A percentile compares a stretch with the other conserved stretches of the same genome.
phyloP scores from a whole-genome alignment of 2,329 filamentous ascomycete genomes.

The Fusarium sambucinum region DNA sequence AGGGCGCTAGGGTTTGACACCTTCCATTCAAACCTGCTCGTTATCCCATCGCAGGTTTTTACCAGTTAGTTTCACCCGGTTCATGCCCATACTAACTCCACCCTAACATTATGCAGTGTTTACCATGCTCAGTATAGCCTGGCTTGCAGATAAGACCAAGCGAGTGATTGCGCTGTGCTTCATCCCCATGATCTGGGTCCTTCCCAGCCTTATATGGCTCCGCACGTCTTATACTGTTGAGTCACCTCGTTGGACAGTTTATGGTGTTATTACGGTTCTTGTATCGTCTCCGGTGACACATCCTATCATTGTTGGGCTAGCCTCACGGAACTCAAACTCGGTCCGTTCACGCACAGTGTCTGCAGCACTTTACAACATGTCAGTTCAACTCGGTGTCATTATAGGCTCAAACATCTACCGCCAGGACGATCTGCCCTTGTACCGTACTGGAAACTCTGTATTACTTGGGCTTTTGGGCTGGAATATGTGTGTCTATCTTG shows the following conservation, averaged over 20 bases:
- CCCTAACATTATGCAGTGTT: background rate
- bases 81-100: fast-evolving
- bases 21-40: background rate
- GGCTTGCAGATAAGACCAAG: background rate
- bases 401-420: background rate
- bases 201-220: background rate
- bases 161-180: background rate
- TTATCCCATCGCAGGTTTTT: background rate
- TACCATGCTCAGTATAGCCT: background rate
- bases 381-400: background rate
- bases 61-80: fast-evolving
- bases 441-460: background rate
- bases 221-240: background rate
- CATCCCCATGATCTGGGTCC: background rate
- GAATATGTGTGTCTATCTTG: background rate
- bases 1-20: background rate
- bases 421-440: background rate
- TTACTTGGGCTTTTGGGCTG: background rate
- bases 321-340: background rate
- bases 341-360: background rate
- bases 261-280: background rate
- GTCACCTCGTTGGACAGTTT: background rate
- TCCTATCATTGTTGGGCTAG: background rate
- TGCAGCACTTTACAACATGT: background rate
- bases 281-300: background rate